These are phyloP conservation scores for Gaertneriomyces semiglobifer DNA, from an alignment of 192 early-diverging fungal species.

Conservation along the genomic window DNA sequence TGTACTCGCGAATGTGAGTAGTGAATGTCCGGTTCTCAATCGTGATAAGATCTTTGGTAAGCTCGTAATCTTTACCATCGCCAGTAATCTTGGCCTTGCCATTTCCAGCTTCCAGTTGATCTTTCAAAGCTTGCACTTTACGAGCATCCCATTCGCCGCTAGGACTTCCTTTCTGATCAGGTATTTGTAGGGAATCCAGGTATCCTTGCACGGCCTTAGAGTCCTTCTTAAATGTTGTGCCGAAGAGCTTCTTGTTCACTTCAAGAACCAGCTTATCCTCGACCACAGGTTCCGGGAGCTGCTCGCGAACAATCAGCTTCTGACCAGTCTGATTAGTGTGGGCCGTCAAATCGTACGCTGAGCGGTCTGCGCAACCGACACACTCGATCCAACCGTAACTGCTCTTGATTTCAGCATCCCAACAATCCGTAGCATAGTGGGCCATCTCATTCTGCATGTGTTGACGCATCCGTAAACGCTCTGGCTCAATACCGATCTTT, in stretches of 20 bases:
- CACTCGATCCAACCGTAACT: conserved; percentile 99
- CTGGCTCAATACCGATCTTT: conserved; percentile 83
- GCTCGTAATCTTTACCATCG: conserved; percentile 62
- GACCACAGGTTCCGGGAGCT: conserved; percentile 75
- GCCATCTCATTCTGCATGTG: conserved; percentile 99
- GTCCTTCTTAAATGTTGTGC: conserved; percentile 87
- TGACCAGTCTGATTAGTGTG: conserved; percentile 87
- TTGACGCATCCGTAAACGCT: conserved; percentile 90
- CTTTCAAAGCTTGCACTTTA: conserved; percentile 55
- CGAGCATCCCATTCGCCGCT: conserved; percentile 35
- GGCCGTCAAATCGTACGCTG: conserved; percentile 92
- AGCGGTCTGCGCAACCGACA: conserved; percentile 98
- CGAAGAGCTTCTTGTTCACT: conserved; percentile 86
- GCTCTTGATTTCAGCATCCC: conserved; percentile 97
- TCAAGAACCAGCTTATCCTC: conserved; percentile 76
- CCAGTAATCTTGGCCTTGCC: conserved; percentile 50
- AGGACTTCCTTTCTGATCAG: background rate
- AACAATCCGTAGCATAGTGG: conserved; percentile 92
- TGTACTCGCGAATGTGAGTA: conserved; percentile 79
- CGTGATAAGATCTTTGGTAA: conserved; percentile 55
- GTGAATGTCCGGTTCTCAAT: conserved; percentile 46
- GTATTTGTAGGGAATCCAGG: conserved; percentile 56
- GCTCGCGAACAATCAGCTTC: conserved; percentile 90
- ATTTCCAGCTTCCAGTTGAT: conserved; percentile 34
- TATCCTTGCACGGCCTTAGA: conserved; percentile 83